Evolutionary conservation across 1,139 yeast species (phyloP), one percentile per base, ranked within the genome.

Genomic region (Taphrina wiesneri): DNA sequence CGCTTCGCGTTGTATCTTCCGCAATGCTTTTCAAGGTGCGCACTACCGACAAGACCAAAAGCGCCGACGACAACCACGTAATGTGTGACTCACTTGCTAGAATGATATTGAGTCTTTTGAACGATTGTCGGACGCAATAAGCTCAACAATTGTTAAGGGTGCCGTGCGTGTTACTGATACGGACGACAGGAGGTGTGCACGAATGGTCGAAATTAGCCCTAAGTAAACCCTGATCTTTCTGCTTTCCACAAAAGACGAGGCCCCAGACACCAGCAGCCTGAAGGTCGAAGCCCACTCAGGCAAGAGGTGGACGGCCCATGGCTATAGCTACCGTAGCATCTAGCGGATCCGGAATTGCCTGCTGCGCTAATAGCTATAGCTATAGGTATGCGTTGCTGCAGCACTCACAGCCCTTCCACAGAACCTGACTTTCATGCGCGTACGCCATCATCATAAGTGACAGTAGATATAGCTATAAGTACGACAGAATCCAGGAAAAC

Each of bases 141-240:
- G 17, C 43, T 39, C 13, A 39, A 39, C 43, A 39, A 13, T 7
- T 39, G 43, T 39, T n/a, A 39, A 39, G 49, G 11, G 28, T 45
- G 49, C 49, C 49, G 49, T 21, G 49, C 49, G 49, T 45, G 49
- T 23, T 45, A 45, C 49, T 21, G 49, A 45, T 45, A 45, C 49
- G 49, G 49, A 45, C 49, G 49, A 45, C 49, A 45, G 49, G 49
- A 45, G 49, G 49, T 45, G 49, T 45, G 49, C 28, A 45, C 49
- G 49, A 45, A 45, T 45, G 49, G 49, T 45, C n/a, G 49, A 45
- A 21, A 21, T 45, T 45, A 45, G 21, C 49, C 49, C 49, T 45
- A 11, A 45, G 15, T 23, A 21, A 45, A 45, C 49, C 49, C 49
- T 21, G 49, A 21, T 45, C 43, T n/a, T 26, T 21, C 26, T 21